These are phyloP conservation scores for Populus tremula DNA, from an alignment of 345 rosid genomes.

Conservation along the genomic window DNA sequence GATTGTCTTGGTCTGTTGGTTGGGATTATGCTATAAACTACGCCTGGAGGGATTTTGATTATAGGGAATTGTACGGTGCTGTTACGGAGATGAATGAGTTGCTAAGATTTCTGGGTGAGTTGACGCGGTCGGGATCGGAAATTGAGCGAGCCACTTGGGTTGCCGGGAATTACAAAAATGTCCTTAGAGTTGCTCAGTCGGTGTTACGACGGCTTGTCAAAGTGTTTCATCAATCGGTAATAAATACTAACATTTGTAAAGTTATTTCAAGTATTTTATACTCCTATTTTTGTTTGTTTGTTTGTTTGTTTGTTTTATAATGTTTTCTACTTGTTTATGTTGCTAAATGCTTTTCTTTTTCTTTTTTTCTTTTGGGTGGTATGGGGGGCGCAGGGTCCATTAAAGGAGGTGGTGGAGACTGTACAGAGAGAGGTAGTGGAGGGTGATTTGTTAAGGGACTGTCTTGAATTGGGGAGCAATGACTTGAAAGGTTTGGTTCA, in stretches of 20 bases:
- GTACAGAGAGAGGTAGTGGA: conserved; percentile 57
- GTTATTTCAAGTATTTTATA: not conserved
- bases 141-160: conserved; percentile 49
- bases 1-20: conserved; percentile 57
- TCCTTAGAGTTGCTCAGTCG: conserved; percentile 44
- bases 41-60: conserved; percentile 59
- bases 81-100: conserved; percentile 65
- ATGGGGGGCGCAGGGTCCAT: conserved; percentile 51
- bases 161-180: conserved; percentile 48
- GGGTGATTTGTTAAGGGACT: conserved; percentile 68
- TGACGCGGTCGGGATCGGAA: conserved; percentile 44
- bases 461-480: conserved; percentile 58
- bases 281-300: no score
- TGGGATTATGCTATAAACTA: conserved; percentile 80
- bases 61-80: conserved; percentile 48
- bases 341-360: not conserved
- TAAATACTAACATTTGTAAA: not conserved
- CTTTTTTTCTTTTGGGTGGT: not conserved
- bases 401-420: conserved; percentile 59
- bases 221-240: conserved; percentile 58
- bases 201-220: conserved; percentile 46
- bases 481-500: conserved; percentile 66
- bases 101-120: conserved; percentile 38
- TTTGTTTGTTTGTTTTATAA: not conserved
- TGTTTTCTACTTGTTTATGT: not conserved